Percentiles rank a stretch among this genome's conserved stretches.
Evolutionary conservation across 192 early-diverging fungal species (phyloP).

Genomic region (Entrophospora sp.): DNA sequence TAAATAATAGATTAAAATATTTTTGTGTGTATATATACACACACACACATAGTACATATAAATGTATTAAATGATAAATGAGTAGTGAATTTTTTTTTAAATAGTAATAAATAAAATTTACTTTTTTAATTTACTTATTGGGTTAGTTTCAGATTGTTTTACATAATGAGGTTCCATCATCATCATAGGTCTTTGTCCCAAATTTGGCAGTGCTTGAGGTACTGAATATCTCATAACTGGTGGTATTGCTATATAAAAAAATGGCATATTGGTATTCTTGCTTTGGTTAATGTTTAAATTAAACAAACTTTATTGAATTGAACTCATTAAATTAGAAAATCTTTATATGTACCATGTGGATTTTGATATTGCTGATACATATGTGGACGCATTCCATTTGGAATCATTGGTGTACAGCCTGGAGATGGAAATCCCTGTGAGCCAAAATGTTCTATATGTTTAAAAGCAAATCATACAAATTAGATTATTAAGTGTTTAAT

Average conservation of each 20-base stretch:
- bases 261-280: neutral
- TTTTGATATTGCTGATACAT: slow-evolving; percentile 42
- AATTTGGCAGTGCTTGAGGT: slow-evolving; percentile 31
- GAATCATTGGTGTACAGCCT: slow-evolving; percentile 39
- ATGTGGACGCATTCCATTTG: slow-evolving; percentile 40
- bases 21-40: no score
- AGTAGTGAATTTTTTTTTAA: no score
- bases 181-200: slow-evolving; percentile 39
- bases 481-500: no score
- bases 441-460: slow-evolving; percentile 33
- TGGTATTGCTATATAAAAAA: slow-evolving; percentile 27
- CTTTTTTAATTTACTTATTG: slow-evolving; percentile 22
- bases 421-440: slow-evolving; percentile 45
- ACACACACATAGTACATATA: no score
- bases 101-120: no score
- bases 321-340: no score
- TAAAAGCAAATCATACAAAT: no score
- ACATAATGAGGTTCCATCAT: slow-evolving; percentile 36
- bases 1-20: no score
- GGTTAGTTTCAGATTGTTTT: slow-evolving; percentile 18
- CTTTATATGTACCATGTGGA: slow-evolving; percentile 30
- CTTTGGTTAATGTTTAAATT: neutral
- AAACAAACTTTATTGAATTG: no score
- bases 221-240: slow-evolving; percentile 50
- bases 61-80: no score